Evolutionary conservation across 257 asterid genomes (phyloP).

Genomic region (Nicotiana tomentosiformis): DNA sequence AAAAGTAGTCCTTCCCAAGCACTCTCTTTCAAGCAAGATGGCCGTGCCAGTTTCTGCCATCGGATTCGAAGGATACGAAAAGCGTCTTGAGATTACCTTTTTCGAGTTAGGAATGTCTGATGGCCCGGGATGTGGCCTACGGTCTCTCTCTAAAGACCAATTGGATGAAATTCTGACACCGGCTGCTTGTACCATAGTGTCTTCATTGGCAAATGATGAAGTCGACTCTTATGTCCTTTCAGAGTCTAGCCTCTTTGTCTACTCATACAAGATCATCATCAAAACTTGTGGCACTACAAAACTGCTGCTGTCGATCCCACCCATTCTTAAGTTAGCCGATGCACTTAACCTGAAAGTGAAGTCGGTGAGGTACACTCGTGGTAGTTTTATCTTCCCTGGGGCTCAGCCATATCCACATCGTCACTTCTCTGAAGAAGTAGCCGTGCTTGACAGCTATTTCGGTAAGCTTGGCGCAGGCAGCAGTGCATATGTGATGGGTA

Average conservation of each 20-base stretch:
- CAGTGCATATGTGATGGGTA: slow-evolving; percentile 59
- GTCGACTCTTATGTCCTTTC: slow-evolving; percentile 79
- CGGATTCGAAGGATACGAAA: slow-evolving; percentile 85
- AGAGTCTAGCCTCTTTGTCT: slow-evolving; percentile 85
- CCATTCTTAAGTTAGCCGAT: slow-evolving; percentile 45
- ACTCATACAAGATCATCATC: slow-evolving; percentile 57
- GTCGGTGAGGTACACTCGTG: slow-evolving; percentile 69
- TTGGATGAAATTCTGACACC: slow-evolving; percentile 64
- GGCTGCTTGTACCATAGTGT: slow-evolving; percentile 80
- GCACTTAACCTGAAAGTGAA: slow-evolving; percentile 42
- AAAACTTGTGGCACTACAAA: slow-evolving; percentile 91
- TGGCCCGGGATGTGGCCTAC: slow-evolving; percentile 48
- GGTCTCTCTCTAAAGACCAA: slow-evolving; percentile 52
- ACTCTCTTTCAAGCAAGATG: slow-evolving; percentile 33
- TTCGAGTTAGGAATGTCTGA: slow-evolving; percentile 40
- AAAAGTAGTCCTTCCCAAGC: neutral
- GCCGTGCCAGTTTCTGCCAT: slow-evolving; percentile 51
- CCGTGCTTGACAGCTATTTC: slow-evolving; percentile 53
- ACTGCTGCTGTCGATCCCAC: slow-evolving; percentile 70
- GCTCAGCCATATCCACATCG: slow-evolving; percentile 80
- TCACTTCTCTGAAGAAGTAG: slow-evolving; percentile 67
- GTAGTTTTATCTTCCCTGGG: slow-evolving; percentile 68
- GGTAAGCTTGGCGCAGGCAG: slow-evolving; percentile 49
- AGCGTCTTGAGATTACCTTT: slow-evolving; percentile 71
- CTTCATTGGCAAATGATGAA: slow-evolving; percentile 54